phyloP scores from a whole-genome alignment of 1,284 basidiomycete species.

The Sphaerobolus stellatus region DNA sequence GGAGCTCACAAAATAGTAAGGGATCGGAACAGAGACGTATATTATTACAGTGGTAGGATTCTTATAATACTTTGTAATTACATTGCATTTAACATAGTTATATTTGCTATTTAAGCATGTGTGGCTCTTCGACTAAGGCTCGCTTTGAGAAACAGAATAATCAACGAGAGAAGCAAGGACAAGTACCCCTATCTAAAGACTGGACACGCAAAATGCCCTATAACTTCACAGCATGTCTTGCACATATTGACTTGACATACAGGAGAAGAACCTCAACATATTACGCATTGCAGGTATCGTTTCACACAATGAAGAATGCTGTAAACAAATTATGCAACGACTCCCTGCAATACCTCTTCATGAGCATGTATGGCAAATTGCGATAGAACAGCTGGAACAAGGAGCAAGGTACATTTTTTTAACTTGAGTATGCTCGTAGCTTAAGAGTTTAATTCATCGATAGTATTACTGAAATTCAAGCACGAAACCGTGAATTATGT shows the following conservation, averaged over 20 bases:
- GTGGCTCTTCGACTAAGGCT: not conserved
- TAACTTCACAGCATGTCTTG: constrained; percentile 26
- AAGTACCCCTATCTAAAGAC: not conserved
- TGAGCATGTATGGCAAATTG: constrained; percentile 29
- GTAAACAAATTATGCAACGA: constrained; percentile 16
- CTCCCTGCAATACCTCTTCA: constrained; percentile 31
- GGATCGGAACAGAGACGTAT: not conserved
- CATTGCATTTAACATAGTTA: not conserved
- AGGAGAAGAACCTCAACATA: not conserved
- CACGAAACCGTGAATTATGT: constrained; percentile 14
- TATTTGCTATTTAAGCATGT: not conserved
- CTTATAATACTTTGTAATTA: not conserved
- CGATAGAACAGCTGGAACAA: constrained; percentile 26
- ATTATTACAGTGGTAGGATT: constrained; percentile 1
- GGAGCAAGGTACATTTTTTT: constrained; percentile 22
- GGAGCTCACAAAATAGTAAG: not conserved
- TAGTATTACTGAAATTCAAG: constrained; percentile 18
- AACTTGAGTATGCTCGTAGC: not conserved
- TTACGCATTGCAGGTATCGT: constrained; percentile 24
- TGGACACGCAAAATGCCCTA: not conserved
- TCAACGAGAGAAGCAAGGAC: not conserved
- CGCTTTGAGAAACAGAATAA: not conserved
- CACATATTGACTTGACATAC: constrained; percentile 33
- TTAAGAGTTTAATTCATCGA: not conserved
- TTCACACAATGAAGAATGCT: constrained; percentile 27